Evolutionary conservation across 192 early-diverging fungal genomes (phyloP).

Genomic region (Jimgerdemannia flammicorona): DNA sequence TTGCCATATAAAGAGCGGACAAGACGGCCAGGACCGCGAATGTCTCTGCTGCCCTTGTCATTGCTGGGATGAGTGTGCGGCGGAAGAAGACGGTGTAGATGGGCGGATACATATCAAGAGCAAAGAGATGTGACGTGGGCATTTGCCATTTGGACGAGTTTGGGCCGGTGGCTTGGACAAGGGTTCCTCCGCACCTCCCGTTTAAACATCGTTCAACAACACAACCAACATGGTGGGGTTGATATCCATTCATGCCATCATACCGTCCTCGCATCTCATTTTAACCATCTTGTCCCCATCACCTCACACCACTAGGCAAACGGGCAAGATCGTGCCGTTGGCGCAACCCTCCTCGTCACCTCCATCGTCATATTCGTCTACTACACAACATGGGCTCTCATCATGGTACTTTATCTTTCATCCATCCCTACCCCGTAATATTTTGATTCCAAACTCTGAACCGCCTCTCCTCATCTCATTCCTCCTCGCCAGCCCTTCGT

Average conservation of each 20-base stretch:
- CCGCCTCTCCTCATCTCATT: not conserved
- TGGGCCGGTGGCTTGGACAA: not conserved
- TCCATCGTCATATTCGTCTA: conserved; percentile 78
- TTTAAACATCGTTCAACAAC: too few relatives aligned
- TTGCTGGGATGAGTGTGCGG: conserved; percentile 1
- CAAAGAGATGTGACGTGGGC: not conserved
- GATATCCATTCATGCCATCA: too few relatives aligned
- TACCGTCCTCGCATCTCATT: not conserved
- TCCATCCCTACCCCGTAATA: not conserved
- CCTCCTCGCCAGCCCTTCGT: conserved; percentile 66
- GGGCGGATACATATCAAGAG: not conserved
- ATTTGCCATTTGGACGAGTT: not conserved
- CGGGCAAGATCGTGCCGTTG: conserved; percentile 75
- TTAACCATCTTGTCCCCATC: not conserved
- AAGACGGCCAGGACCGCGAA: conserved; percentile 37
- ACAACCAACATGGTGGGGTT: too few relatives aligned
- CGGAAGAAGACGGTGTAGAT: not conserved
- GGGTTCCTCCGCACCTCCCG: too few relatives aligned
- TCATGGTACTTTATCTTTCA: conserved; percentile 59
- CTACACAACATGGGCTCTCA: conserved; percentile 87
- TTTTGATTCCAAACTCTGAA: too few relatives aligned
- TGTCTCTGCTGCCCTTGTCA: conserved; percentile 54
- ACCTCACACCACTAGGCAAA: conserved; percentile 29
- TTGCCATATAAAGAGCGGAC: conserved; percentile 34
- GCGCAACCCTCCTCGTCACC: conserved; percentile 64